Evolutionary conservation across 306 rosid genomes (phyloP).

Genomic region (Biancaea sappan): DNA sequence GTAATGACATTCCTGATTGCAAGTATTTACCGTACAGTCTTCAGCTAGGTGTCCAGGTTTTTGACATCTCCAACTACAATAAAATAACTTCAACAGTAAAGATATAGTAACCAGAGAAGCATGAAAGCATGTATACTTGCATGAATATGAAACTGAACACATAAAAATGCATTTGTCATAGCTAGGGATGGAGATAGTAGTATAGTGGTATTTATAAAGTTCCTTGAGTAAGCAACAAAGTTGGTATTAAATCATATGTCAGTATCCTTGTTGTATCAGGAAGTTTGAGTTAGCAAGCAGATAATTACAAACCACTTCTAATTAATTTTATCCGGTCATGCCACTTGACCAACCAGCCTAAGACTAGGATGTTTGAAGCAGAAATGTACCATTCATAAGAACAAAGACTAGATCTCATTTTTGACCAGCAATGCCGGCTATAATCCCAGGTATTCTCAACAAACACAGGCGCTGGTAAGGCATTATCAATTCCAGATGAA

Average conservation of each 20-base stretch:
- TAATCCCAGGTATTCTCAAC: slow-evolving; percentile 80
- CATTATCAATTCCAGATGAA: slow-evolving; percentile 38
- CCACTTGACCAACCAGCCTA: slow-evolving; percentile 21
- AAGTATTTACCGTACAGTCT: slow-evolving; percentile 67
- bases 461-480: slow-evolving; percentile 48
- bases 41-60: slow-evolving; percentile 90
- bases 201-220: neutral
- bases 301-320: slow-evolving; percentile 17
- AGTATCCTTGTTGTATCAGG: neutral
- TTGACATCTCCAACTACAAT: slow-evolving; percentile 82
- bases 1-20: slow-evolving; percentile 49
- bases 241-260: slow-evolving; percentile 19
- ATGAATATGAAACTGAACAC: slow-evolving; percentile 7
- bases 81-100: slow-evolving; percentile 33
- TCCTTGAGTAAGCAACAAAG: slow-evolving; percentile 20
- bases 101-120: slow-evolving; percentile 30
- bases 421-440: slow-evolving; percentile 71
- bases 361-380: slow-evolving; percentile 18
- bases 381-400: slow-evolving; percentile 74
- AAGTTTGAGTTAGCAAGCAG: slow-evolving; percentile 23
- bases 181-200: slow-evolving; percentile 4
- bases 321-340: slow-evolving; percentile 18
- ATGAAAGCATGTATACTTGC: neutral
- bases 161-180: slow-evolving; percentile 16
- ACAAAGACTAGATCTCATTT: slow-evolving; percentile 67